phyloP scores from a whole-genome alignment of 805 yeast genomes.

The Cyberlindnera maclurae region DNA sequence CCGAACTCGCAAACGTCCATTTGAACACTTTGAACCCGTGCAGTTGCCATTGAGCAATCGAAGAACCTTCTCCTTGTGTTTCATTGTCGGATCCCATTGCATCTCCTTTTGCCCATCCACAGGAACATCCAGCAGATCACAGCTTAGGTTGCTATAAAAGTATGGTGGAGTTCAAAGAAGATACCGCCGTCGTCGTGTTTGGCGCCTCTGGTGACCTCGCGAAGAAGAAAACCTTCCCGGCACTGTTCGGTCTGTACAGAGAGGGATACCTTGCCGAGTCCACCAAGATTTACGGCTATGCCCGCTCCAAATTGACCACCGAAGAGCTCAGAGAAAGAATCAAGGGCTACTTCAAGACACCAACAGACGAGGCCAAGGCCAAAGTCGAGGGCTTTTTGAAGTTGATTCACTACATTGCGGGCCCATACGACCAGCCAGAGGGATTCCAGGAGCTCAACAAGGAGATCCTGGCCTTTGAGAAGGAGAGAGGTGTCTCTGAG shows the following conservation, averaged over 20 bases:
- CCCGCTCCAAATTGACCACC: slow-evolving; percentile 67
- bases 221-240: slow-evolving; percentile 91
- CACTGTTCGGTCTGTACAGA: slow-evolving; percentile 66
- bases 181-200: slow-evolving; percentile 72
- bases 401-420: slow-evolving; percentile 62
- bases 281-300: slow-evolving; percentile 82
- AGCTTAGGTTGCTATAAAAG: no score
- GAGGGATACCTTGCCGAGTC: slow-evolving; percentile 70
- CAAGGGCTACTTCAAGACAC: slow-evolving; percentile 49
- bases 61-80: no score
- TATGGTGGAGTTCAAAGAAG: slow-evolving; percentile 43
- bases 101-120: no score
- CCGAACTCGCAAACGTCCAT: no score
- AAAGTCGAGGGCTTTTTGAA: slow-evolving; percentile 58
- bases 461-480: slow-evolving; percentile 54
- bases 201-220: slow-evolving; percentile 97
- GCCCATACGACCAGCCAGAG: slow-evolving; percentile 72
- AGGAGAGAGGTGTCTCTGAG: slow-evolving; percentile 32
- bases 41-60: no score
- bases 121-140: no score
- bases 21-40: no score
- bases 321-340: slow-evolving; percentile 67
- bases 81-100: no score
- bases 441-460: slow-evolving; percentile 58
- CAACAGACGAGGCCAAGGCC: slow-evolving; percentile 34